phyloP scores from a whole-genome alignment of 495 filamentous ascomycete genomes.

The Tetracladium setigerum region DNA sequence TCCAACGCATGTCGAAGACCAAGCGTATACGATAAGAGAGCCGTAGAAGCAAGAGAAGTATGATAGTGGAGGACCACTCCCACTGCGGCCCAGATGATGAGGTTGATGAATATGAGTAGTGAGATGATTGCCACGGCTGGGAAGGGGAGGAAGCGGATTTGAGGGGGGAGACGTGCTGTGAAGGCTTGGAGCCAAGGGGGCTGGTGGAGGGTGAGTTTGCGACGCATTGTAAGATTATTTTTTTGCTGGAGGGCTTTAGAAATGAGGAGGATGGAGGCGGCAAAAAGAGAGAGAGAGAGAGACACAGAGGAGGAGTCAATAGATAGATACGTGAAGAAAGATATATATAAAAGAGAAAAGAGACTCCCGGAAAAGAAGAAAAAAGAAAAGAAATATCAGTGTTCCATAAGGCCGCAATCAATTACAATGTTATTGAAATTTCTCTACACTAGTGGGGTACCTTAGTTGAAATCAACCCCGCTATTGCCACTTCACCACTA shows the following conservation, averaged over 20 bases:
- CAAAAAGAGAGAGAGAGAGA: too few relatives aligned
- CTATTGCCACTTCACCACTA: too few relatives aligned
- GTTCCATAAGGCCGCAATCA: too few relatives aligned
- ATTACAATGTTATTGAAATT: too few relatives aligned
- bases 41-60: constrained; percentile 61
- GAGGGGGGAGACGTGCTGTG: constrained; percentile 5
- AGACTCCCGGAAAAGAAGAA: too few relatives aligned
- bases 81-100: constrained; percentile 62
- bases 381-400: too few relatives aligned
- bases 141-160: constrained; percentile 43
- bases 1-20: constrained; percentile 92
- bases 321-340: too few relatives aligned
- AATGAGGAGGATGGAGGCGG: background rate
- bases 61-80: constrained; percentile 56
- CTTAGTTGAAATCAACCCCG: too few relatives aligned
- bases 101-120: constrained; percentile 57
- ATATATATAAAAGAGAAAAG: too few relatives aligned
- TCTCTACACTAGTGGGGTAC: too few relatives aligned
- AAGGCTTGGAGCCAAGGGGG: constrained; percentile 3
- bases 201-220: background rate
- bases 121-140: constrained; percentile 61
- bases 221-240: background rate
- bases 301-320: too few relatives aligned
- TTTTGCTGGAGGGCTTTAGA: background rate
- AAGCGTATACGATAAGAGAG: constrained; percentile 79